These are phyloP conservation scores for Cynara cardunculus DNA, from an alignment of 129 eudicot species.

Conservation along the genomic window DNA sequence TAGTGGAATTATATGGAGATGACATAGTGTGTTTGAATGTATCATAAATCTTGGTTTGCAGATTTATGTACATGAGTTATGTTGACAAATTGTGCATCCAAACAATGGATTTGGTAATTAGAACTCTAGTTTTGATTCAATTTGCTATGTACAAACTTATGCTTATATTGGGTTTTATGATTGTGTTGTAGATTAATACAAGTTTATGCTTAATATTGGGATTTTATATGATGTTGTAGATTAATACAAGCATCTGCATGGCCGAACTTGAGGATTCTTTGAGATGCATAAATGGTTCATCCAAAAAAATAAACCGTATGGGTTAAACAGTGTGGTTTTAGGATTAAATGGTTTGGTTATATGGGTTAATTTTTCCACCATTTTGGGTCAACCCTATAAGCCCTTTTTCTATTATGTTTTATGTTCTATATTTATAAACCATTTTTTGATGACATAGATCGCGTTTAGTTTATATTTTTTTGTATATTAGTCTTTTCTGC, in stretches of 20 bases:
- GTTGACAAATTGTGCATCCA: neutral
- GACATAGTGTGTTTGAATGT: neutral
- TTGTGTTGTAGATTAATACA: too few relatives aligned
- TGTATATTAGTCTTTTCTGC: too few relatives aligned
- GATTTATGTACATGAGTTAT: neutral
- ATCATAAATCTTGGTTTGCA: neutral
- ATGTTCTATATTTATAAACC: too few relatives aligned
- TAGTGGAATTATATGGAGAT: constrained; percentile 10
- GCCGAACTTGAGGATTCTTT: neutral
- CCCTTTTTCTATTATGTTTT: too few relatives aligned
- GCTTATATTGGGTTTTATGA: neutral
- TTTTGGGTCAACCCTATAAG: too few relatives aligned
- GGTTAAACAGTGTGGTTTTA: too few relatives aligned
- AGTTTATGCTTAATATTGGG: too few relatives aligned
- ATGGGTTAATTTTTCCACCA: too few relatives aligned
- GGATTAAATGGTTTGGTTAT: too few relatives aligned
- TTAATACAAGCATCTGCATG: neutral
- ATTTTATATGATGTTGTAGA: neutral
- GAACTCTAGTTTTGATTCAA: constrained; percentile 13
- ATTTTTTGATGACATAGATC: too few relatives aligned
- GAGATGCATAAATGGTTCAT: neutral
- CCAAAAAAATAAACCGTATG: neutral
- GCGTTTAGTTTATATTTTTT: too few relatives aligned
- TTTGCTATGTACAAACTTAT: neutral
- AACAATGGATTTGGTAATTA: neutral